Percentiles rank a stretch among this genome's conserved stretches.
phyloP scores from a whole-genome alignment of 345 rosid species.

The Citrus sinensis region DNA sequence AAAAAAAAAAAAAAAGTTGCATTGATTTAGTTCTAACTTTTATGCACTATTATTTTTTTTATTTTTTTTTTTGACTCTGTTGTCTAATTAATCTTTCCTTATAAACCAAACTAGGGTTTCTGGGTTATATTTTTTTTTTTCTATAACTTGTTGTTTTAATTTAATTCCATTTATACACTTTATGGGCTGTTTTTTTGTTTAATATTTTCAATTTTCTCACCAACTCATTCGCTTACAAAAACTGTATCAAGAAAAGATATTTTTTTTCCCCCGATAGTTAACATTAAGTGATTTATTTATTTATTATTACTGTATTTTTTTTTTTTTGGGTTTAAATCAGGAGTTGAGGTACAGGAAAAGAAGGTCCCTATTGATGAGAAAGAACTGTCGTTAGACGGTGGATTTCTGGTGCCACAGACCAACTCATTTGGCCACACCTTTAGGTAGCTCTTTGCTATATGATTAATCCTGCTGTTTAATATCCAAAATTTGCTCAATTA shows the following conservation, averaged over 20 bases:
- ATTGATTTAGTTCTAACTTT: neutral
- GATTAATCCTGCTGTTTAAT: neutral
- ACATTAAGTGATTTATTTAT: too few relatives aligned
- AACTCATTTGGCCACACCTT: slow-evolving; percentile 88
- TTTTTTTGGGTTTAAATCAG: slow-evolving; percentile 17
- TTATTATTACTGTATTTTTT: neutral
- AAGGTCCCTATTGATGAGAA: slow-evolving; percentile 32
- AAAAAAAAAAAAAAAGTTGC: too few relatives aligned
- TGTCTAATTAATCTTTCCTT: too few relatives aligned
- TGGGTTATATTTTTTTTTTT: neutral
- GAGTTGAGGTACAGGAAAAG: slow-evolving; percentile 36
- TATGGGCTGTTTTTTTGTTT: too few relatives aligned
- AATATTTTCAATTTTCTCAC: neutral
- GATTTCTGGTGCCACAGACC: slow-evolving; percentile 55
- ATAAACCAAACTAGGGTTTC: neutral
- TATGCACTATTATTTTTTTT: neutral
- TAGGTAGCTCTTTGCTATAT: slow-evolving; percentile 37
- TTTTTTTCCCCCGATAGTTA: neutral
- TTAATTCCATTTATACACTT: too few relatives aligned
- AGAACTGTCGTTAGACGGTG: slow-evolving; percentile 43
- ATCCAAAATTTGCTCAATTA: too few relatives aligned
- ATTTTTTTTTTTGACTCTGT: too few relatives aligned
- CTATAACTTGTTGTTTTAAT: too few relatives aligned
- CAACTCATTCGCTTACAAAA: too few relatives aligned
- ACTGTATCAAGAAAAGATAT: too few relatives aligned